Evolutionary conservation across 768 basidiomycete genomes (phyloP).

Genomic region (Xerocomus potaroensis): DNA sequence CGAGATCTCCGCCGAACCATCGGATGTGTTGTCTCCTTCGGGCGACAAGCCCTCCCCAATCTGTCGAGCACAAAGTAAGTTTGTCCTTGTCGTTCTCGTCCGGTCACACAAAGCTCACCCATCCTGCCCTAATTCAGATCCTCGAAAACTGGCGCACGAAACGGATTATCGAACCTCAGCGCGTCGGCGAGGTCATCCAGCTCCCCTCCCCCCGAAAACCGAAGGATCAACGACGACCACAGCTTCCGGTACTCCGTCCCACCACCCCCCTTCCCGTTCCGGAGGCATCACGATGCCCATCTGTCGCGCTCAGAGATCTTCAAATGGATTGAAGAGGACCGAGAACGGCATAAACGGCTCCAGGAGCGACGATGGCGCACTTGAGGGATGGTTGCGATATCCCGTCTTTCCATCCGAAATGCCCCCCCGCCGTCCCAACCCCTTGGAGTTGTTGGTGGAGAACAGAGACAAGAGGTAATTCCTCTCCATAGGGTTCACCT

Average conservation of each 20-base stretch:
- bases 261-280: slow-evolving; percentile 4
- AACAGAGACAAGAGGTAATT: no score
- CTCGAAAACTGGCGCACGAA: slow-evolving; percentile 90
- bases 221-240: no score
- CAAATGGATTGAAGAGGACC: slow-evolving; percentile 86
- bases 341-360: slow-evolving; percentile 88
- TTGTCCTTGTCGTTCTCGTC: background rate
- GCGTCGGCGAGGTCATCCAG: slow-evolving; percentile 65
- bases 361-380: slow-evolving; percentile 90
- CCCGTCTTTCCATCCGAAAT: no score
- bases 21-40: slow-evolving; percentile 81
- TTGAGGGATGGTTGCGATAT: no score
- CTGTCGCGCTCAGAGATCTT: slow-evolving; percentile 69
- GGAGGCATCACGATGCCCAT: slow-evolving; percentile 8
- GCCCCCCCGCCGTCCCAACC: no score
- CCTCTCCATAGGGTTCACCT: no score
- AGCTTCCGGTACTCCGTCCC: no score
- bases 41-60: slow-evolving; percentile 84
- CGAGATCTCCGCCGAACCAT: slow-evolving; percentile 78
- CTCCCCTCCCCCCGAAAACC: slow-evolving; percentile 50
- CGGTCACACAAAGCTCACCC: background rate
- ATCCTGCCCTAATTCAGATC: slow-evolving; percentile 58
- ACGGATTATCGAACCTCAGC: slow-evolving; percentile 75
- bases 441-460: no score
- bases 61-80: slow-evolving; percentile 86